These are phyloP conservation scores for Solanum sejunctum DNA, from an alignment of 257 asterid species.

Conservation along the genomic window DNA sequence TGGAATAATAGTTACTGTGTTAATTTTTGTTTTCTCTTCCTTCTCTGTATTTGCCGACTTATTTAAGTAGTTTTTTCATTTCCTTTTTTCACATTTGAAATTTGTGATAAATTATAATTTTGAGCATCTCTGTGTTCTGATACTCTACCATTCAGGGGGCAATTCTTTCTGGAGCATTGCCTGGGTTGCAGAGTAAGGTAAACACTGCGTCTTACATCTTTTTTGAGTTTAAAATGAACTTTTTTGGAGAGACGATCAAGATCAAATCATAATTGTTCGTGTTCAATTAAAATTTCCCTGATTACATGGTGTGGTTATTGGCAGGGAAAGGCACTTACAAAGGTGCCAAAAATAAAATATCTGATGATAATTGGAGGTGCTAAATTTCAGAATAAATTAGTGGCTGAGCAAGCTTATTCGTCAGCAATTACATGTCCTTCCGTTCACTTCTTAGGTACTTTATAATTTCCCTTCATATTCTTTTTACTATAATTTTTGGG, in stretches of 20 bases:
- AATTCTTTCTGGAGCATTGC: constrained; percentile 62
- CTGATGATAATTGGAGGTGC: constrained; percentile 82
- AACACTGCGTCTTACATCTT: neutral
- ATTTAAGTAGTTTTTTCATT: neutral
- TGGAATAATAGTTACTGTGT: too few relatives aligned
- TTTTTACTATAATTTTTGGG: too few relatives aligned
- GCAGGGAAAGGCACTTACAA: constrained; percentile 68
- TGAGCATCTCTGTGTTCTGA: neutral
- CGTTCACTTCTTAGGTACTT: constrained; percentile 67
- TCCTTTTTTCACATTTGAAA: neutral
- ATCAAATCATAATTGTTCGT: neutral
- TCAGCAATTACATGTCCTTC: constrained; percentile 48
- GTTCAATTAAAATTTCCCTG: neutral
- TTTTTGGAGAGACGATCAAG: too few relatives aligned
- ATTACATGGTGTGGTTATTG: neutral
- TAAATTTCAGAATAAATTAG: constrained; percentile 29
- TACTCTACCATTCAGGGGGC: constrained; percentile 52
- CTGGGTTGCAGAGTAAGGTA: constrained; percentile 80
- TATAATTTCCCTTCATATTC: too few relatives aligned
- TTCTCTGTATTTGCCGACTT: neutral
- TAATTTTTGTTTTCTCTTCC: neutral
- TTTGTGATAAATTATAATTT: neutral
- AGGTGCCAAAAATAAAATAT: constrained; percentile 50
- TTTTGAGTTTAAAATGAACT: too few relatives aligned
- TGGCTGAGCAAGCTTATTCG: constrained; percentile 58